Conservation (phyloP, 2,329 filamentous ascomycete species). For the Aureobasidium sp. region DNA sequence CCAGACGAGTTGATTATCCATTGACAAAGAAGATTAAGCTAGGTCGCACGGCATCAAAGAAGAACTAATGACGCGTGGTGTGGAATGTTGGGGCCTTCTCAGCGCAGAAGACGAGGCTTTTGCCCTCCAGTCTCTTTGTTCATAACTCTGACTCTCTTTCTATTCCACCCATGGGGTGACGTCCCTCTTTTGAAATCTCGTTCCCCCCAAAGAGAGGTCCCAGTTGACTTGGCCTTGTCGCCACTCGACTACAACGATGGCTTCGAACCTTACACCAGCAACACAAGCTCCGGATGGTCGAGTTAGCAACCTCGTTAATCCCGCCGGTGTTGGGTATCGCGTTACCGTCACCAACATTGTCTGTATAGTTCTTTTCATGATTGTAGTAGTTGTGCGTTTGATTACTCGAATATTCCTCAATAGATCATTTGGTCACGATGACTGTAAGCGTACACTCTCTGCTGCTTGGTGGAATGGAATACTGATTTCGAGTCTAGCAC, state of each 20-base stretch:
- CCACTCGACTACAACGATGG: not conserved
- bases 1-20: not conserved
- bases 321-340: not conserved
- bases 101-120: not conserved
- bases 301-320: not conserved
- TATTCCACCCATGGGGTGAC: not conserved
- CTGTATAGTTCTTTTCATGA: slow-evolving; percentile 7
- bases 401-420: slow-evolving; percentile 5
- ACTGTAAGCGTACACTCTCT: not conserved
- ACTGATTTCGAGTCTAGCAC: not conserved
- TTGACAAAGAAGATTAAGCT: not conserved
- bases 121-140: slow-evolving; percentile 1
- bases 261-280: not conserved
- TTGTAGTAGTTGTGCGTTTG: slow-evolving; percentile 3
- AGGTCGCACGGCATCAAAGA: slow-evolving; percentile 8
- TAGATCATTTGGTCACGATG: slow-evolving; percentile 9
- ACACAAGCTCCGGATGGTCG: not conserved
- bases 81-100: slow-evolving; percentile 1
- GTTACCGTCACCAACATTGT: slow-evolving; percentile 9
- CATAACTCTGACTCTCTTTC: not conserved
- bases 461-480: no score
- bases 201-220: not conserved
- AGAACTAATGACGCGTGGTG: slow-evolving; percentile 3
- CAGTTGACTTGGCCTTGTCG: not conserved
- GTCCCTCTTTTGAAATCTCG: not conserved